Evolutionary conservation across 345 rosid genomes (phyloP), one percentile per base, ranked within the genome.

Genomic region (Linum lewisii): DNA sequence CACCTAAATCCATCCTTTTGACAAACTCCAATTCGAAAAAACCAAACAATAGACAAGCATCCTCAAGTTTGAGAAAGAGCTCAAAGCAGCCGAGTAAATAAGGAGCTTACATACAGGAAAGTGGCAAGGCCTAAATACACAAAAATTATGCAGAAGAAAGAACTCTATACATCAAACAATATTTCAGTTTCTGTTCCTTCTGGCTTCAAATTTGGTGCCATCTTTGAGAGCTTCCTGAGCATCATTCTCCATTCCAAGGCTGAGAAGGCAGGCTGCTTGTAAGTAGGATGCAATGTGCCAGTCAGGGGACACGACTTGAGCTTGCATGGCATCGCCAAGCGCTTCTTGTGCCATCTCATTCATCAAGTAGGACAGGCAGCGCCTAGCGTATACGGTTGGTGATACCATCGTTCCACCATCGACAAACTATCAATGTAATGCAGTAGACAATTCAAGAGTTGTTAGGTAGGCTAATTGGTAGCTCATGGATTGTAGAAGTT

Each of bases 201-300:
- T 34, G 22, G 60, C 60, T 25, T 57, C 60, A 37, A 57, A 57
- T 9, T 32, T 57, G 32, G 60, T 57, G 45, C 44, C 60, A 7
- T 57, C 60, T 57, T 32, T 34, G 9, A 57, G 44, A 4, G 60
- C 34, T 57, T 57, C 60, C 34, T 57, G 60, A 13, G 60, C 60
- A 57, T 57, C 60, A 29, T 25, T n/a, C 42, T 57, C 60, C 60
- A 57, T 57, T 26, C 60, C 60, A 34, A 57, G 60, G 60, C 44
- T 25, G 60, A 57, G 32, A 22, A 57, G 24, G 60, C 60, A 57
- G n/a, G 60, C 44, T 57, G 60, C 60, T 57, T 57, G 60, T 16
- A 57, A 37, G 60, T 57, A 57, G 2, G 44, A 19, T 4, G 60
- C 45, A 29, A 21, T 57, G 21, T 34, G 44, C 60, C 60, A 57